Evolutionary conservation across 2,329 filamentous ascomycete species (phyloP).

Genomic region (Penicillium crustosum): DNA sequence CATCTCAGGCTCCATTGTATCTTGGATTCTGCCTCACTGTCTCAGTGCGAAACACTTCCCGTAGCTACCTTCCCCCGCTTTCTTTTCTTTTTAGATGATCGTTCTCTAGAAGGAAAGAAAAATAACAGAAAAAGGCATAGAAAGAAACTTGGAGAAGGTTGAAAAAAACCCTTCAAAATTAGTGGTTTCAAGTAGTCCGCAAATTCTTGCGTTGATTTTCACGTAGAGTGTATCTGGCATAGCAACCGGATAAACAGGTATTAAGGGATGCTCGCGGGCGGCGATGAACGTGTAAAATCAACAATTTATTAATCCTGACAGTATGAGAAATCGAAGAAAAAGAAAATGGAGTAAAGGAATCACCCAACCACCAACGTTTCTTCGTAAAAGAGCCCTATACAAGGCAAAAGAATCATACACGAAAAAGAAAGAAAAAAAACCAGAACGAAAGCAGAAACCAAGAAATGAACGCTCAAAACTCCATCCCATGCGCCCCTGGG

Average conservation of each 20-base stretch:
- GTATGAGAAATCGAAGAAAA: neutral
- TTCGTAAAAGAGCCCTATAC: neutral
- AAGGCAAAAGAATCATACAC: neutral
- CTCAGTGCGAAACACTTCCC: neutral
- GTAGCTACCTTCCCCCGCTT: neutral
- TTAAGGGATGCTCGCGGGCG: too few relatives aligned
- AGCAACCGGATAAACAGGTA: neutral
- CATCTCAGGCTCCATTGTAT: neutral
- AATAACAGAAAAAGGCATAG: too few relatives aligned
- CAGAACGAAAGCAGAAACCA: neutral
- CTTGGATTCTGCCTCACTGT: neutral
- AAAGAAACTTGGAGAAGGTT: neutral
- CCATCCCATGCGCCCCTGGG: neutral
- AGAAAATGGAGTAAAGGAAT: constrained; percentile 34
- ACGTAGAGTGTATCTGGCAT: neutral
- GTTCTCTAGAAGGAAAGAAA: neutral
- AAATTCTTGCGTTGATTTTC: neutral
- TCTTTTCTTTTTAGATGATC: neutral
- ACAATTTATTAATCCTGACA: neutral
- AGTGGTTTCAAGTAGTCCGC: neutral
- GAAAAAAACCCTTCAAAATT: too few relatives aligned
- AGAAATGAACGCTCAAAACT: neutral
- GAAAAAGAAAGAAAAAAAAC: neutral
- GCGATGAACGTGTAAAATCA: too few relatives aligned
- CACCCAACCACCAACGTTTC: neutral